These are phyloP conservation scores for Erodium trifolium DNA, from an alignment of 441 rosid species.

Conservation along the genomic window DNA sequence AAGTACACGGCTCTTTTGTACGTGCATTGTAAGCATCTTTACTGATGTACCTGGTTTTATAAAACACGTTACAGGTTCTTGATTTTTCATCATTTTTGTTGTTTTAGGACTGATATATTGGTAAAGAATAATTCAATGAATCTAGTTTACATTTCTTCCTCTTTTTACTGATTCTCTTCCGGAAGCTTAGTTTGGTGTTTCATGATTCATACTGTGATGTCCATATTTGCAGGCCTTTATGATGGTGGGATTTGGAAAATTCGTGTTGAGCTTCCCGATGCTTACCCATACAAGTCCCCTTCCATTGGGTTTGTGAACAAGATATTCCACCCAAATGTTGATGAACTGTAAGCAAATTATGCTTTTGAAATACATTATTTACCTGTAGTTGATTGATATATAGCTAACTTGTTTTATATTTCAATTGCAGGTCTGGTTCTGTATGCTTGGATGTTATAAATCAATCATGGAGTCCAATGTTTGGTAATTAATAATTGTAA, in stretches of 20 bases:
- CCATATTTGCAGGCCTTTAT: conserved; percentile 41
- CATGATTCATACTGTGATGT: conserved; percentile 9
- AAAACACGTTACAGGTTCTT: not conserved
- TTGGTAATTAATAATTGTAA: conserved; percentile 36
- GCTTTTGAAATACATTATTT: conserved; percentile 9
- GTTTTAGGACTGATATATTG: conserved; percentile 3
- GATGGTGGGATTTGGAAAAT: conserved; percentile 74
- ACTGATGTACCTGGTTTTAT: not conserved
- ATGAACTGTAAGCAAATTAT: conserved; percentile 54
- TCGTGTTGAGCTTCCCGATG: conserved; percentile 71
- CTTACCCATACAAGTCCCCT: conserved; percentile 73
- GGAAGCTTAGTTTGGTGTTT: conserved; percentile 2
- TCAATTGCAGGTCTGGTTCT: conserved; percentile 52
- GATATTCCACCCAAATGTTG: conserved; percentile 77
- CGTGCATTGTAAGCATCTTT: no score
- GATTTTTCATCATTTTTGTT: not conserved
- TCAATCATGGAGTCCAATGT: conserved; percentile 84
- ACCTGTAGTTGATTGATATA: not conserved
- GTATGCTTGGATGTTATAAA: conserved; percentile 76
- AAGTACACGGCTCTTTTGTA: not conserved
- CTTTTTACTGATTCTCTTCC: conserved; percentile 13
- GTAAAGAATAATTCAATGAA: not conserved
- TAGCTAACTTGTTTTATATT: conserved; percentile 4
- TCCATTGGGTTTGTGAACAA: conserved; percentile 65
- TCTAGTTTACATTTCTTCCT: conserved; percentile 1